Conservation (phyloP, 2,329 filamentous ascomycete genomes). For the Madurella mycetomatis region DNA sequence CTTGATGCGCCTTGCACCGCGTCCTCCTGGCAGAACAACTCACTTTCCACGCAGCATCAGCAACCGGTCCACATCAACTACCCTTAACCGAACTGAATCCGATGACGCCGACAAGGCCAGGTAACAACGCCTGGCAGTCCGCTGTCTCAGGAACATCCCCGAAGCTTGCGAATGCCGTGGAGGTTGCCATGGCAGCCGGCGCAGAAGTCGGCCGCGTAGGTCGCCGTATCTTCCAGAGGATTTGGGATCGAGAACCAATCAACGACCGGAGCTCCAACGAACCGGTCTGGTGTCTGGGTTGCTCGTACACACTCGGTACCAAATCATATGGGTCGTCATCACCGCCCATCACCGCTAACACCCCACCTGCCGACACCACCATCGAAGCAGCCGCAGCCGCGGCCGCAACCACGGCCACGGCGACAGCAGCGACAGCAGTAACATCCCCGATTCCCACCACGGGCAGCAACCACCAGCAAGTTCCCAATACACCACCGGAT, state of each 20-base stretch:
- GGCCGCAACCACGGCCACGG: background rate
- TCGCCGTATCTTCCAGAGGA: slow-evolving; percentile 80
- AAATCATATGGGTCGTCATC: slow-evolving; percentile 21
- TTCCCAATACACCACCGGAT: slow-evolving; percentile 44
- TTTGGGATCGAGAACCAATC: slow-evolving; percentile 85
- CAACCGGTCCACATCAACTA: too few relatives aligned
- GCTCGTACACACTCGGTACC: slow-evolving; percentile 43
- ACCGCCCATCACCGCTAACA: slow-evolving; percentile 11
- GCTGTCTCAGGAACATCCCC: slow-evolving; percentile 24
- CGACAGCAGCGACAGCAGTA: slow-evolving; percentile 6
- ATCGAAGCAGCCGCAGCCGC: slow-evolving; percentile 1
- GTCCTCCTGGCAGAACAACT: background rate
- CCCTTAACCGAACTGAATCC: background rate
- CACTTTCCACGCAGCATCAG: background rate
- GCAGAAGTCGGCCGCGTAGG: slow-evolving; percentile 61
- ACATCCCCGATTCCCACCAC: background rate
- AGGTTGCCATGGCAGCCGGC: slow-evolving; percentile 36
- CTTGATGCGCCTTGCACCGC: too few relatives aligned
- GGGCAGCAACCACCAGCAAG: slow-evolving; percentile 8
- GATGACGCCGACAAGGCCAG: slow-evolving; percentile 20
- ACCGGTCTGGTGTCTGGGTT: slow-evolving; percentile 78
- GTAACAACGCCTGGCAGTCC: slow-evolving; percentile 24
- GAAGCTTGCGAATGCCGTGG: slow-evolving; percentile 29
- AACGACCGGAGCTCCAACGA: slow-evolving; percentile 66
- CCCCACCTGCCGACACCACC: slow-evolving; percentile 19